These are phyloP conservation scores for Suillus lakei DNA, from an alignment of 768 basidiomycete species.

Conservation along the genomic window DNA sequence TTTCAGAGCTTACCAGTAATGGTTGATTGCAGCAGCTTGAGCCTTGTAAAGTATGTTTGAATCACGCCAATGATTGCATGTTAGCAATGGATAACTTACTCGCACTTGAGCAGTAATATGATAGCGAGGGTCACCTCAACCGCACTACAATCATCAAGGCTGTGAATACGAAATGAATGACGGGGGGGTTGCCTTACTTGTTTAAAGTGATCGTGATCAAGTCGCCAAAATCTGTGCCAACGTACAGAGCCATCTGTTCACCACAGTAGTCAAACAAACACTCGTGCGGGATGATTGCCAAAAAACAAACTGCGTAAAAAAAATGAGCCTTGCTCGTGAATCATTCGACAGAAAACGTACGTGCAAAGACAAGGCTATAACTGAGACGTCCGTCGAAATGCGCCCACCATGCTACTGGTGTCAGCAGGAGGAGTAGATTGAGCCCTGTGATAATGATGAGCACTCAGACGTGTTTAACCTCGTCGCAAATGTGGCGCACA, in stretches of 20 bases:
- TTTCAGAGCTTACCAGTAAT: slow-evolving; percentile 53
- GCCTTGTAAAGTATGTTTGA: slow-evolving; percentile 36
- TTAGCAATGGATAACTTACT: slow-evolving; percentile 48
- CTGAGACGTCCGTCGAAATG: slow-evolving; percentile 44
- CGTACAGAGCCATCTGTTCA: slow-evolving; percentile 55
- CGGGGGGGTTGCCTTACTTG: slow-evolving; percentile 51
- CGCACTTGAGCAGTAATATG: slow-evolving; percentile 69
- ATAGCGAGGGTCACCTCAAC: slow-evolving; percentile 78
- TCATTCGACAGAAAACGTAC: slow-evolving; percentile 35
- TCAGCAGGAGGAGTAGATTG: slow-evolving; percentile 58
- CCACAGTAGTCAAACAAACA: slow-evolving; percentile 68
- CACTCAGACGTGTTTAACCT: background rate
- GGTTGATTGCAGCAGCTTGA: slow-evolving; percentile 70
- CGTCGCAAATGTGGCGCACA: slow-evolving; percentile 38
- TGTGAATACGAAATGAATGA: background rate
- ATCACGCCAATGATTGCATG: background rate
- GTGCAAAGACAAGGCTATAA: slow-evolving; percentile 45
- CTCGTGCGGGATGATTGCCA: slow-evolving; percentile 70
- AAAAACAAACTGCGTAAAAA: slow-evolving; percentile 56
- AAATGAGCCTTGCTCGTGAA: slow-evolving; percentile 4
- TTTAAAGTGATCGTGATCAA: slow-evolving; percentile 66
- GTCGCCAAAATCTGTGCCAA: slow-evolving; percentile 64
- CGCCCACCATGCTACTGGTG: slow-evolving; percentile 65
- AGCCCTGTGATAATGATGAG: slow-evolving; percentile 46
- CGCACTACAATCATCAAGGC: slow-evolving; percentile 41